These are phyloP conservation scores for Isabelozyma rhagii DNA, from an alignment of 805 yeast species.

Conservation along the genomic window DNA sequence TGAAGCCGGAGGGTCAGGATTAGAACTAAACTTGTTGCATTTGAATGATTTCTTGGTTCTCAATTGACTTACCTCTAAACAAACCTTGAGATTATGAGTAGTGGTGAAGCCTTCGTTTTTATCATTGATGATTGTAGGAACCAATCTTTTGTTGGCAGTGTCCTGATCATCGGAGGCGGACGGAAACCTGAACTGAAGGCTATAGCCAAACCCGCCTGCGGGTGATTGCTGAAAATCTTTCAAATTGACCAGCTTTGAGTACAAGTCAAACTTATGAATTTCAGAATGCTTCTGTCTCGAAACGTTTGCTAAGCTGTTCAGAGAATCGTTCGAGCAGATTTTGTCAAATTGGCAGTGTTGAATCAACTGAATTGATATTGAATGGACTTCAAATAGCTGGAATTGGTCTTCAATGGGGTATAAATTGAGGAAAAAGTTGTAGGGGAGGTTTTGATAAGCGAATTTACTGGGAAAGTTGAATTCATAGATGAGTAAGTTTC, in stretches of 20 bases:
- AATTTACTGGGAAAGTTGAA: conserved; percentile 11
- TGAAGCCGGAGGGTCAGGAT: neutral
- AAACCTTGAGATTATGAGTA: conserved; percentile 7
- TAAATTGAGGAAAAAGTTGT: conserved; percentile 3
- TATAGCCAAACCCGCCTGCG: neutral
- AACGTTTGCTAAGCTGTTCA: neutral
- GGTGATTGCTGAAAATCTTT: neutral
- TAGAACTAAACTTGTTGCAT: neutral
- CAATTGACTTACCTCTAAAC: conserved; percentile 9
- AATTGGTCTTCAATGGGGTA: conserved; percentile 7
- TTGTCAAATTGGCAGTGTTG: conserved; percentile 7
- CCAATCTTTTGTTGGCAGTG: conserved; percentile 2
- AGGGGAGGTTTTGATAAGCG: conserved; percentile 10
- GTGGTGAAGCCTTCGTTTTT: conserved; percentile 5
- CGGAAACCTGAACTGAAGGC: neutral
- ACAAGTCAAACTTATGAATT: conserved; percentile 3
- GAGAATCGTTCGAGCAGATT: neutral
- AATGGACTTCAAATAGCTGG: conserved; percentile 2
- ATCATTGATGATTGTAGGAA: conserved; percentile 5
- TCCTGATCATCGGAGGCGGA: conserved; percentile 2
- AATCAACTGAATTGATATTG: conserved; percentile 5
- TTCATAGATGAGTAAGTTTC: conserved; percentile 13
- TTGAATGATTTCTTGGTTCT: neutral
- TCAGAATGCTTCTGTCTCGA: conserved; percentile 2
- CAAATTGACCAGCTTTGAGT: neutral